These are phyloP conservation scores for Rhodotorula babjevae DNA, from an alignment of 768 basidiomycete genomes.

Conservation along the genomic window DNA sequence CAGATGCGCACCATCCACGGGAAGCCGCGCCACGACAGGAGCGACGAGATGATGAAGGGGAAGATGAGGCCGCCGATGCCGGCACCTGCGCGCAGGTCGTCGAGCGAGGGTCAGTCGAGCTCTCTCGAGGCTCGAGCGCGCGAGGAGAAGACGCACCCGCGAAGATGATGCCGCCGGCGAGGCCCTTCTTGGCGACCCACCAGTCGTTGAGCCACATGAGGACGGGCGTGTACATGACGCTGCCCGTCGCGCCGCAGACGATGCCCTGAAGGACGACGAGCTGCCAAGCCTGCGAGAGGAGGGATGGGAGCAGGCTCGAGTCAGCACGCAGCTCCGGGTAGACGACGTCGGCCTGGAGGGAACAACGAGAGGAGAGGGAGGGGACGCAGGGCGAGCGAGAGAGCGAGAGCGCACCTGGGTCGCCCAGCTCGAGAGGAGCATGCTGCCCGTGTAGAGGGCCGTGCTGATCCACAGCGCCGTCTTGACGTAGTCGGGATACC, in stretches of 20 bases:
- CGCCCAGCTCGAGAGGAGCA: conserved; percentile 29
- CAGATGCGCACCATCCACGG: conserved; percentile 30
- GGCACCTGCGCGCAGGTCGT: neutral
- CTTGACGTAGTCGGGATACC: conserved; percentile 34
- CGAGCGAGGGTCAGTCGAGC: too few relatives aligned
- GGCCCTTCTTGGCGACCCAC: neutral
- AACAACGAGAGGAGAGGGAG: too few relatives aligned
- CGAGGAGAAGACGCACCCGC: neutral
- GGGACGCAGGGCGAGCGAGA: too few relatives aligned
- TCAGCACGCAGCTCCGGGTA: too few relatives aligned
- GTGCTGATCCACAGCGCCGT: neutral
- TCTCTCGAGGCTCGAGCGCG: too few relatives aligned
- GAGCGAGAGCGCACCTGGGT: conserved; percentile 1
- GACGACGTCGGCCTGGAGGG: too few relatives aligned
- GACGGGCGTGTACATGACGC: conserved; percentile 24
- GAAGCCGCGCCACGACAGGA: conserved; percentile 29
- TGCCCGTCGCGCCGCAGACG: conserved; percentile 13
- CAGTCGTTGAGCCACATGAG: conserved; percentile 24
- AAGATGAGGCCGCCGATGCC: conserved; percentile 29
- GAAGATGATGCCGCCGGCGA: conserved; percentile 28
- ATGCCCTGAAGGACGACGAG: conserved; percentile 34
- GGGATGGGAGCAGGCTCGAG: too few relatives aligned
- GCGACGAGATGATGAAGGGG: conserved; percentile 17
- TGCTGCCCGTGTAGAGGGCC: conserved; percentile 2
- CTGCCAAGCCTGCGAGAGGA: conserved; percentile 7